A percentile compares a stretch with the other conserved stretches of the same genome.
Evolutionary conservation across 108 stramenopile genomes (phyloP).

Genomic region (Mediolabrus comicus): DNA sequence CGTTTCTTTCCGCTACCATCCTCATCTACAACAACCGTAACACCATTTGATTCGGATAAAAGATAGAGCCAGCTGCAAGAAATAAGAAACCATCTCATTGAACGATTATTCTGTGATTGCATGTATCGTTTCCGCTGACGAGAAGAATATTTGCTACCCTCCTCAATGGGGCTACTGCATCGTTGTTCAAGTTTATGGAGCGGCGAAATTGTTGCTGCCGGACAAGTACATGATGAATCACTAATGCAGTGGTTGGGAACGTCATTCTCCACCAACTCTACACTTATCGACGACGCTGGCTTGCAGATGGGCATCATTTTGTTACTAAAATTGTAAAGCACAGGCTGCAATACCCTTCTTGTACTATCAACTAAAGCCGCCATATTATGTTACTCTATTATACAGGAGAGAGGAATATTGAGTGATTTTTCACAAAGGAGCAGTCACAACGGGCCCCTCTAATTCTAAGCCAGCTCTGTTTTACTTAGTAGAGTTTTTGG

Average conservation of each 20-base stretch:
- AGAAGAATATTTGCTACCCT: neutral
- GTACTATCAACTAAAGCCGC: too few relatives aligned
- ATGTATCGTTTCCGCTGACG: neutral
- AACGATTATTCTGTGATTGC: neutral
- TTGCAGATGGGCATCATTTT: too few relatives aligned
- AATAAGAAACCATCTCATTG: neutral
- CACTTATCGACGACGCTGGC: neutral
- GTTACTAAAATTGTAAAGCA: too few relatives aligned
- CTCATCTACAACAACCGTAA: neutral
- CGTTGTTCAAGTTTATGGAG: too few relatives aligned
- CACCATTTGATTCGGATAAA: conserved; percentile 2
- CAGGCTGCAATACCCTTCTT: too few relatives aligned
- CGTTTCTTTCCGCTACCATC: neutral
- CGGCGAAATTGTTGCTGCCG: too few relatives aligned
- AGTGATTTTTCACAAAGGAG: too few relatives aligned
- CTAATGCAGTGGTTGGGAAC: neutral
- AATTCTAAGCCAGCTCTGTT: too few relatives aligned
- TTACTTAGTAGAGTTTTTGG: too few relatives aligned
- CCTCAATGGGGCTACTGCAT: neutral
- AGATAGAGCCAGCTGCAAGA: conserved; percentile 3
- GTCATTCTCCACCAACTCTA: neutral
- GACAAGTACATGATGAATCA: neutral
- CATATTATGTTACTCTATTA: neutral
- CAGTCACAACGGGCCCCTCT: too few relatives aligned
- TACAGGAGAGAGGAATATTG: too few relatives aligned